Evolutionary conservation across 1,284 basidiomycete genomes (phyloP).

Genomic region (Polyporus tsugae): DNA sequence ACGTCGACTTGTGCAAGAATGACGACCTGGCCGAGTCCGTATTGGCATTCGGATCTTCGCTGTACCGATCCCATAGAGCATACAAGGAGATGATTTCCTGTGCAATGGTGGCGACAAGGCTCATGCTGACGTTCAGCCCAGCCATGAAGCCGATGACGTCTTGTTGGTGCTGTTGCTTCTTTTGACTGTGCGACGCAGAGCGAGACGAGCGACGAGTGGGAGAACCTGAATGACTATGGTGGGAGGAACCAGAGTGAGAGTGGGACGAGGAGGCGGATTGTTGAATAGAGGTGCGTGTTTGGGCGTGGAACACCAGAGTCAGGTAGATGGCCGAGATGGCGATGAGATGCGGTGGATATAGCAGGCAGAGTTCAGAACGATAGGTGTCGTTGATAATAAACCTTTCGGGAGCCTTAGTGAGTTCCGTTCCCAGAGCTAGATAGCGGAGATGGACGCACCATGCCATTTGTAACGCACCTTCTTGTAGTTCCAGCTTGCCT

Average conservation of each 20-base stretch:
- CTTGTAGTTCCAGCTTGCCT: conserved; percentile 70
- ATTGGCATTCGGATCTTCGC: conserved; percentile 55
- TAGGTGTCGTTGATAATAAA: conserved; percentile 98
- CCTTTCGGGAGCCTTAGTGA: conserved; percentile 53
- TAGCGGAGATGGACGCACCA: conserved; percentile 56
- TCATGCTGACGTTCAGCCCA: conserved; percentile 84
- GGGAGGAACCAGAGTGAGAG: conserved; percentile 56
- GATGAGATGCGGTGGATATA: conserved; percentile 94
- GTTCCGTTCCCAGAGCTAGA: background rate
- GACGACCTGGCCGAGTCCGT: conserved; percentile 36
- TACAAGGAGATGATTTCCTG: conserved; percentile 94
- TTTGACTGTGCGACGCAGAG: conserved; percentile 43
- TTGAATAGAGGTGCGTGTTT: conserved; percentile 53
- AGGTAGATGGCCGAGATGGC: conserved; percentile 93
- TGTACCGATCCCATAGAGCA: conserved; percentile 85
- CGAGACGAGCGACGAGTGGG: conserved; percentile 62
- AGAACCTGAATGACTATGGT: conserved; percentile 22
- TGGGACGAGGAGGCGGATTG: conserved; percentile 48
- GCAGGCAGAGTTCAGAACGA: conserved; percentile 87
- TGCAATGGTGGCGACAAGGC: conserved; percentile 84
- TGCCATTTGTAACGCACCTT: conserved; percentile 76
- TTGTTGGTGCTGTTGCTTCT: conserved; percentile 58
- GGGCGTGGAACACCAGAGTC: conserved; percentile 74
- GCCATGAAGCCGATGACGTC: conserved; percentile 87
- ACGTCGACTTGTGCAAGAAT: conserved; percentile 18